Evolutionary conservation across 441 rosid genomes (phyloP), one percentile per base, ranked within the genome.

Genomic region (Erodium chrysanthum): DNA sequence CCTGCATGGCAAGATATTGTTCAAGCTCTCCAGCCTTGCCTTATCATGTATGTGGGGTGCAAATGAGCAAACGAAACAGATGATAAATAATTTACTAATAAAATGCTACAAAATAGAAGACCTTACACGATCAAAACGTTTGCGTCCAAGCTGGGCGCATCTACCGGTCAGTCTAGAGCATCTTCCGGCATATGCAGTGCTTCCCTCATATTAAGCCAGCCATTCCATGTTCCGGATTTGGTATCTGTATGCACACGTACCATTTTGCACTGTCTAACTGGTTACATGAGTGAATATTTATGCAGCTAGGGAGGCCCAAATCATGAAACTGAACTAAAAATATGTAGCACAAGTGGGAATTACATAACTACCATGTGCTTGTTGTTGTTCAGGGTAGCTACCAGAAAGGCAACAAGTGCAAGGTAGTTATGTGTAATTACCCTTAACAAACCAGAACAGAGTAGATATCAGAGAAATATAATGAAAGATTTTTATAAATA

Each of bases 401-500:
- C 10, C 48, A 9, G n/a, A 12, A 44, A 12, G 5, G 15, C 52
- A 44, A 44, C 52, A 44, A 44, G 42, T 37, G 42, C 42, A 42
- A 3, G 5, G 52, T 44, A 44, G 52, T 44, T 44, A 44, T 44
- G 5, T 44, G 52, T 44, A 44, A 12, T 44, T 44, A 44, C 17
- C 52, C 17, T 61, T 14, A 23, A 61, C 37, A 61, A 61, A n/a
- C 7, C 37, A 22, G 5, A 14, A 29, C 3, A 50, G 23, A 12
- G n/a, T 23, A 68, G 65, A 56, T 68, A 29, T 58, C 14, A 54
- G 44, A n/a, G n/a, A 9, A 18, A 37, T 25, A 37, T 31, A 42
- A 69, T 31, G 2, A 50, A 18, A 46, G 25, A 18, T 69, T 69
- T 62, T 65, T 15, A 37, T 15, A 40, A 20, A 65, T 21, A 25